Base-by-base conservation (phyloP, 768 basidiomycete species). In the Hydnomerulius pinastri region DNA sequence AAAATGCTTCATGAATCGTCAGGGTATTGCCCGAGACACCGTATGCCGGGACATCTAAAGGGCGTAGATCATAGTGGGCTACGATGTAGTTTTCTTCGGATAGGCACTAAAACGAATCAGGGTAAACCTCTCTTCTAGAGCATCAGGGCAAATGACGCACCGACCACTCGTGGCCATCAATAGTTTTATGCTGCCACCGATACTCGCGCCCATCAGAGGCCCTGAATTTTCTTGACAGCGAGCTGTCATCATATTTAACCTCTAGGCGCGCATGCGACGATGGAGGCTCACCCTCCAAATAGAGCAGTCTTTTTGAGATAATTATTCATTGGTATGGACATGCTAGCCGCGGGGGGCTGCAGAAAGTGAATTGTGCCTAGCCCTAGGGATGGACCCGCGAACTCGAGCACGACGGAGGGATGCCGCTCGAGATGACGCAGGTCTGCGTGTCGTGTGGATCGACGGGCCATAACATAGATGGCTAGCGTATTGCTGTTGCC, bases 181-280 rank as follows among this genome's bases (percentile, higher is more conserved):
- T 65, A 33, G 71, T 72, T 25, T 75, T 75, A 66, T 81, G 72
- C 24, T 77, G 76, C 87, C 87, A 90, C 63, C 75, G 75, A 57
- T 89, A 89, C 59, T 89, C 86, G 23, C 74, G 74, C 28, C 86
- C 86, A 62, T 89, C 85, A 33, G 82, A 82, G 13, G 77, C 86
- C 40, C 66, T 70, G 55, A 90, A 90, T 65, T 86, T 87, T 38
- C 87, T 69, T 37, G 79, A 79, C 53, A 87, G 68, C 8, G 87
- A 86, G 43, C 87, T 88, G 54, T 10, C 7, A 11, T 32, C 17
- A 44, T 41, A 27, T 40, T 39, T 6, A 50, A 29, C 10, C 1
- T 20, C 18, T n/a, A 3, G 21, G 36, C 15, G 18, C 50, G 43
- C 20, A 43, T 28, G 29, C 42, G 36, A 37, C 33, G 21, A 28